Evolutionary conservation across 169 alveolate species (phyloP).

Genomic region (Plasmodium coatneyi): DNA sequence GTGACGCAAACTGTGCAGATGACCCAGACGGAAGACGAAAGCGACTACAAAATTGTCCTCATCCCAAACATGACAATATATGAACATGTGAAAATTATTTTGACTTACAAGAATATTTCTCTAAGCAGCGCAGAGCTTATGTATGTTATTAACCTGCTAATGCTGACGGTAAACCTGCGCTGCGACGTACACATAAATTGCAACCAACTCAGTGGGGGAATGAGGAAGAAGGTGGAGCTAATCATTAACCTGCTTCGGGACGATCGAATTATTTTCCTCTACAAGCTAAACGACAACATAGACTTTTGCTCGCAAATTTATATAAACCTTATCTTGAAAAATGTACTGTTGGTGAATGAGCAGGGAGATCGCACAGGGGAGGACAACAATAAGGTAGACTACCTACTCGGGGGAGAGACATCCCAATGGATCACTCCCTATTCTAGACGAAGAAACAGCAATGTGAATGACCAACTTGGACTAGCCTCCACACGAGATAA

Average conservation of each 20-base stretch:
- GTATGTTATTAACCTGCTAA: conserved; percentile 35
- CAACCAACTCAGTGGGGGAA: conserved; percentile 70
- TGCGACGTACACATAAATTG: conserved; percentile 45
- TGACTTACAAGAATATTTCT: conserved; percentile 37
- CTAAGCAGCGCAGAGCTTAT: neutral
- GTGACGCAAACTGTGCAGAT: too few species aligned
- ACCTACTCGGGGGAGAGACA: neutral
- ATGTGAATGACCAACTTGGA: neutral
- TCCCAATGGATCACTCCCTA: too few species aligned
- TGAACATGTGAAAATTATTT: conserved; percentile 42
- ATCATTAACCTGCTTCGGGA: conserved; percentile 29
- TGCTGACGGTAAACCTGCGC: conserved; percentile 51
- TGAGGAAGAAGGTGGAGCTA: conserved; percentile 60
- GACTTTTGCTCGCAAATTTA: conserved; percentile 75
- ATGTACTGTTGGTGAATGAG: conserved; percentile 19
- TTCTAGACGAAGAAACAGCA: neutral
- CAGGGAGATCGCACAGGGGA: neutral
- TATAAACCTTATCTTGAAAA: conserved; percentile 53
- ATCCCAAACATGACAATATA: conserved; percentile 67
- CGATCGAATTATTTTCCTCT: conserved; percentile 41
- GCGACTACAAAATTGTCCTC: conserved; percentile 14
- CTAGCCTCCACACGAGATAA: neutral
- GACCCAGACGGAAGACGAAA: neutral
- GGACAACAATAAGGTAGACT: neutral
- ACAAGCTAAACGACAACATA: conserved; percentile 64